Evolutionary conservation across 306 rosid genomes (phyloP), one percentile per base, ranked within the genome.

Genomic region (Ceratonia siliqua): DNA sequence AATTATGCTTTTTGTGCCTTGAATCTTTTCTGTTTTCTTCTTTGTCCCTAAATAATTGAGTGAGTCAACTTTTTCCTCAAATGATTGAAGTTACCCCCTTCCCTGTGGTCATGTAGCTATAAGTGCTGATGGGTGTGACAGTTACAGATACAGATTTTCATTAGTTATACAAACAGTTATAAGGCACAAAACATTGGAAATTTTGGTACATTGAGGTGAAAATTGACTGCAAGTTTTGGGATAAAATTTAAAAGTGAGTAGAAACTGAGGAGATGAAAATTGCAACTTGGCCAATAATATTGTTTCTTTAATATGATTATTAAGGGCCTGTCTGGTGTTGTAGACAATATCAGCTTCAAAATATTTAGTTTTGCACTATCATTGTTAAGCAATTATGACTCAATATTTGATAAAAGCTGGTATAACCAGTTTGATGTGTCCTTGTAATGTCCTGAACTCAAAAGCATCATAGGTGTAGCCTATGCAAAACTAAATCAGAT

Each of bases 291-390:
- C 61, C 61, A 65, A 13, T 27, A 59, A 48, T 62, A 48, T 56
- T 21, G 46, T 30, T 53, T 56, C 20, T 24, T 11, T 77, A 14
- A 14, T 61, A 52, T 70, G 57, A 62, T 53, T 70, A 8, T 28
- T 18, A 17, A 14, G 8, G 35, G 30, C 63, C 46, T 39, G 5
- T 61, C 36, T 45, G 5, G 35, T 36, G 24, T 32, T 79, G 49
- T 18, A 57, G 48, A 61, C 61, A 45, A 32, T 45, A 61, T 61
- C 27, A 33, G 78, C 27, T 73, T 57, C 33, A 10, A 73, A 73
- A 12, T 45, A 43, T 18, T 35, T 20, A 8, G 9, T 48, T 61
- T 73, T 48, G 7, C 28, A 13, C 41, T 32, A 9, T 45, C 78
- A 46, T 5, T 39, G 46, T 25, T 78, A 38, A 63, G 59, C 49